phyloP scores from a whole-genome alignment of 2,329 filamentous ascomycete genomes.

The Alternaria sp. region DNA sequence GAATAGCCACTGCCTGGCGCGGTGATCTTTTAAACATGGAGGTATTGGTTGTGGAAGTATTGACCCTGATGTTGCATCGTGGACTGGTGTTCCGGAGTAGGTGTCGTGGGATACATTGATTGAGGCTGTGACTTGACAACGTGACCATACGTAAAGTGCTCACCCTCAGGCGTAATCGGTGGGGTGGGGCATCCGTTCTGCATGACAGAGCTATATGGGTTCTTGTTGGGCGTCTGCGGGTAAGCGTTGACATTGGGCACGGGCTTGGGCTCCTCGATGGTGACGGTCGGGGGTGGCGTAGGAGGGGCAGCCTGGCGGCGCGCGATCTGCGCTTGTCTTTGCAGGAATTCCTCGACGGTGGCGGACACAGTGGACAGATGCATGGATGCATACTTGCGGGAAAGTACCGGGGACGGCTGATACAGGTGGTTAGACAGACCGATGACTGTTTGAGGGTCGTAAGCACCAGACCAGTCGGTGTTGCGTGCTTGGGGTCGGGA shows the following conservation, averaged over 20 bases:
- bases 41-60: constrained; percentile 46
- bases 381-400: constrained; percentile 71
- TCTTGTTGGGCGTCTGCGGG: constrained; percentile 82
- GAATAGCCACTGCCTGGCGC: constrained; percentile 20
- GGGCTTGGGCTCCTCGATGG: constrained; percentile 57
- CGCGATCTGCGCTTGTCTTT: constrained; percentile 62
- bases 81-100: constrained; percentile 42
- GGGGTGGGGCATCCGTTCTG: constrained; percentile 82
- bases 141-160: constrained; percentile 43
- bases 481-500: constrained; percentile 77
- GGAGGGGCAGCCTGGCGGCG: constrained; percentile 54
- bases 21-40: constrained; percentile 39
- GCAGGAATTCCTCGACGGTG: constrained; percentile 70
- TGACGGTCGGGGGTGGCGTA: constrained; percentile 66
- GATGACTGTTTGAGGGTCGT: constrained; percentile 71
- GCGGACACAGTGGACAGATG: constrained; percentile 70
- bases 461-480: constrained; percentile 75
- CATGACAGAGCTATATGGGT: constrained; percentile 66
- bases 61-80: constrained; percentile 41
- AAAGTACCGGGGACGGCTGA: constrained; percentile 70
- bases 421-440: constrained; percentile 70
- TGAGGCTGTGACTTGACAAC: constrained; percentile 39
- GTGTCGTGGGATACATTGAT: constrained; percentile 46
- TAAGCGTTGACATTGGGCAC: constrained; percentile 49
- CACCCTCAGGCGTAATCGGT: constrained; percentile 78